These are phyloP conservation scores for Babesia bovis DNA, from an alignment of 169 alveolate genomes.

Conservation along the genomic window DNA sequence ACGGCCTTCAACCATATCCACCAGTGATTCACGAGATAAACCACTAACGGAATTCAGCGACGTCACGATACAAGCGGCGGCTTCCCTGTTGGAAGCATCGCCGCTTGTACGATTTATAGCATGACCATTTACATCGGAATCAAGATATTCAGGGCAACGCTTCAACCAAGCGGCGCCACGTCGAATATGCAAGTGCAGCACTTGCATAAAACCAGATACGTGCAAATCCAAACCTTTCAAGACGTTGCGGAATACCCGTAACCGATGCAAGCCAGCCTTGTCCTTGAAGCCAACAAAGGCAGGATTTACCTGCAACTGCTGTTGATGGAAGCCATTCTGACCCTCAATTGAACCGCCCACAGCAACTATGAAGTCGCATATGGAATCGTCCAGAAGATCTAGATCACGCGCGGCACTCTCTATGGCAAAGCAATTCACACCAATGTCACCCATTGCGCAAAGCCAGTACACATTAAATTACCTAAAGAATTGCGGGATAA, in stretches of 20 bases:
- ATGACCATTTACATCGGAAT: constrained; percentile 2
- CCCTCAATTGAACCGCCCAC: constrained; percentile 32
- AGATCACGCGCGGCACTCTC: constrained; percentile 36
- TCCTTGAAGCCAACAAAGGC: constrained; percentile 5
- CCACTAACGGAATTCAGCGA: constrained; percentile 2
- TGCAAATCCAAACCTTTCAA: constrained; percentile 35
- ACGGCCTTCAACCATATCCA: constrained; percentile 13
- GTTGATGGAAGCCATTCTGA: constrained; percentile 1
- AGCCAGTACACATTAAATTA: too few species aligned
- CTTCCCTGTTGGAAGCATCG: neutral
- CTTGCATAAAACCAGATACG: constrained; percentile 17
- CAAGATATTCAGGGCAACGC: constrained; percentile 13
- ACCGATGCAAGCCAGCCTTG: neutral
- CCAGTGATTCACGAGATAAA: neutral
- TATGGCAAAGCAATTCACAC: neutral
- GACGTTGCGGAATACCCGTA: constrained; percentile 16
- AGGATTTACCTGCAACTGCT: neutral
- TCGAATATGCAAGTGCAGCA: constrained; percentile 41
- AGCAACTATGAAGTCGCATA: constrained; percentile 51
- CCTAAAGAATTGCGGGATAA: neutral
- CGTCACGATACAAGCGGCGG: constrained; percentile 2
- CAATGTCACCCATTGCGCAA: neutral
- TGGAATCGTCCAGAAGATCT: constrained; percentile 50
- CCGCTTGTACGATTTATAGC: neutral
- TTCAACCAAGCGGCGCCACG: constrained; percentile 48